Evolutionary conservation across 176 grass and related monocot species (phyloP).

Genomic region (Secale cereale): DNA sequence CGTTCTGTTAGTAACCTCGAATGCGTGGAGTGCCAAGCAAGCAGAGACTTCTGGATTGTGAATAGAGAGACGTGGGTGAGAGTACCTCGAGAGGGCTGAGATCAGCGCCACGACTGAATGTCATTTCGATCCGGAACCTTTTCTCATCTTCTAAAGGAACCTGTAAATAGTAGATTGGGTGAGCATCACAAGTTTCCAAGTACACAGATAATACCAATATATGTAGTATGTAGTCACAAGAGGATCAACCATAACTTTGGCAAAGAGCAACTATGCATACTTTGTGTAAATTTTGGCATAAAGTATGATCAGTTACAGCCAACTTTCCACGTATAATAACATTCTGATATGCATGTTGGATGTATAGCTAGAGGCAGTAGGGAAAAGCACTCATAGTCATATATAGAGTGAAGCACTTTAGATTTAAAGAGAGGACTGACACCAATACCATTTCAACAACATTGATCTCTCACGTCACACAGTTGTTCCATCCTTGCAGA

Average conservation of each 20-base stretch:
- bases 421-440: background rate
- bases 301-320: background rate
- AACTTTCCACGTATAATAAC: background rate
- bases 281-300: background rate
- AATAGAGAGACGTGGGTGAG: constrained; percentile 22
- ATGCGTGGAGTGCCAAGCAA: background rate
- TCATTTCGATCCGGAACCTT: constrained; percentile 99
- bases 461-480: background rate
- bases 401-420: no score
- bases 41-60: background rate
- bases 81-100: constrained; percentile 87
- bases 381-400: background rate
- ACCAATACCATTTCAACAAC: background rate
- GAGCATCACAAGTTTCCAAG: constrained; percentile 2
- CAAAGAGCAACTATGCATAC: background rate
- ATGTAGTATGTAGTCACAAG: no score
- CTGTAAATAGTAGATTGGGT: constrained; percentile 38
- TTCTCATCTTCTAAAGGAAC: constrained; percentile 91
- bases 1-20: constrained; percentile 9
- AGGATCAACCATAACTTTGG: no score
- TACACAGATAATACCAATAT: background rate
- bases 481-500: background rate
- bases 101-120: constrained; percentile 92
- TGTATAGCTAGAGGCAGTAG: background rate
- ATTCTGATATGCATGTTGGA: background rate